Evolutionary conservation across 768 basidiomycete species (phyloP).

Genomic region (Suillus cothurnatus): DNA sequence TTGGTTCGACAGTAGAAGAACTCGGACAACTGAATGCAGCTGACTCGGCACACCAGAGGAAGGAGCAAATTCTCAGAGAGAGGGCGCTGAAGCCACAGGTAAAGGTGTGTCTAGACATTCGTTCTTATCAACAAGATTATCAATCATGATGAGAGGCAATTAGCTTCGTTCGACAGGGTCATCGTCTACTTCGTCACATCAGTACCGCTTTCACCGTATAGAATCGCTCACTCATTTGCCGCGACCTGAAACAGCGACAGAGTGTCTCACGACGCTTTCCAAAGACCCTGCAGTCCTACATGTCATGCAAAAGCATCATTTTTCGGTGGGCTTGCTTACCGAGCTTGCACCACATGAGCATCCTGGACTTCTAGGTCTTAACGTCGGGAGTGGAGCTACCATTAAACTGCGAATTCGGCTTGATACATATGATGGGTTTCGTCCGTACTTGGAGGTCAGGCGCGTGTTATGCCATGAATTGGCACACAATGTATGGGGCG

Average conservation of each 20-base stretch:
- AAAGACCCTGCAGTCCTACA: slow-evolving; percentile 72
- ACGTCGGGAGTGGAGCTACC: slow-evolving; percentile 58
- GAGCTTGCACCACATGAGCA: slow-evolving; percentile 81
- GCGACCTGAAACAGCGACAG: slow-evolving; percentile 55
- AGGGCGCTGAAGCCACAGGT: slow-evolving; percentile 56
- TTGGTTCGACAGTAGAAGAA: slow-evolving; percentile 66
- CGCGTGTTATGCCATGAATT: slow-evolving; percentile 78
- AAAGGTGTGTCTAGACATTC: slow-evolving; percentile 45
- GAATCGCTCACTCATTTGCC: slow-evolving; percentile 67
- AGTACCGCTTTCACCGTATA: slow-evolving; percentile 66
- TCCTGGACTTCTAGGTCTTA: slow-evolving; percentile 69
- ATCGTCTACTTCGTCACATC: slow-evolving; percentile 37
- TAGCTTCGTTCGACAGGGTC: slow-evolving; percentile 59
- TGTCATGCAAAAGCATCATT: slow-evolving; percentile 70
- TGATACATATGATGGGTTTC: slow-evolving; percentile 71
- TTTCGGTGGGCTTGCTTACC: slow-evolving; percentile 68
- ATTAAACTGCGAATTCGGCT: slow-evolving; percentile 75
- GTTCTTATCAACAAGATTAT: not conserved
- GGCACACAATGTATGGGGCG: slow-evolving; percentile 72
- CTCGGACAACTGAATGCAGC: slow-evolving; percentile 52
- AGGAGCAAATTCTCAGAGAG: slow-evolving; percentile 60
- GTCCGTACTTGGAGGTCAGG: slow-evolving; percentile 63
- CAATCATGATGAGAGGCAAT: not conserved
- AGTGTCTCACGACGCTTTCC: slow-evolving; percentile 57
- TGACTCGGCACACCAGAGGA: slow-evolving; percentile 59